phyloP scores from a whole-genome alignment of 768 basidiomycete genomes.

The Boletus insuetus region DNA sequence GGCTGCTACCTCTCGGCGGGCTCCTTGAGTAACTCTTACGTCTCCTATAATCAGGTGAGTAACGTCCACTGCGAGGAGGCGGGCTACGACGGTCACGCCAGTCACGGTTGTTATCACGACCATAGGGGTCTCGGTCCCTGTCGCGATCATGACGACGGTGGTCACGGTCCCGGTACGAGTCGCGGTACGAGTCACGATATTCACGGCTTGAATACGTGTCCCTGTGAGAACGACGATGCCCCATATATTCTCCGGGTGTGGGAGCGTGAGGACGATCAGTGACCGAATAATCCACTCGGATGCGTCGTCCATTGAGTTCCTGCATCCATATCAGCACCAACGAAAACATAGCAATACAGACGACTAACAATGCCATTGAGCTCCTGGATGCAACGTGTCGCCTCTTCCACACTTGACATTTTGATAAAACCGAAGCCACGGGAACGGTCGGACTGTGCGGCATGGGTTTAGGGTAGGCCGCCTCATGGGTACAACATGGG shows the following conservation, averaged over 20 bases:
- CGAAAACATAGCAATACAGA: neutral
- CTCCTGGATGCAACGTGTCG: conserved; percentile 81
- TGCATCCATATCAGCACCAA: conserved; percentile 29
- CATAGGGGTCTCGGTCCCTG: conserved; percentile 59
- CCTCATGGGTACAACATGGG: neutral
- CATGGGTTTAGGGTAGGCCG: conserved; percentile 20
- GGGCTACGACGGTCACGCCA: conserved; percentile 83
- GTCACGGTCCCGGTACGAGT: conserved; percentile 42
- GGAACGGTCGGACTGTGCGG: conserved; percentile 80
- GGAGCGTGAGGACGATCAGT: conserved; percentile 93
- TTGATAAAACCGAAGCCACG: conserved; percentile 98
- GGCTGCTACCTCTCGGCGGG: conserved; percentile 72
- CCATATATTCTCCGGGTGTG: conserved; percentile 98
- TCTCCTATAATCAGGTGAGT: conserved; percentile 75
- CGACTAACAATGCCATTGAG: conserved; percentile 85
- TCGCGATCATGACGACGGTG: conserved; percentile 41
- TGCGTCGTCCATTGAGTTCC: conserved; percentile 93
- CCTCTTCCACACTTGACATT: conserved; percentile 89
- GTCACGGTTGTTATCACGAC: conserved; percentile 64
- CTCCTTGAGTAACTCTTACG: conserved; percentile 78
- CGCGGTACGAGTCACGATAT: conserved; percentile 45
- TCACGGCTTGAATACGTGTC: conserved; percentile 46
- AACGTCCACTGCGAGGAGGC: conserved; percentile 60
- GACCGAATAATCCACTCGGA: conserved; percentile 96
- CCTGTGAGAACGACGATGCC: conserved; percentile 65